Conservation (phyloP, 1,284 basidiomycete species). For the Somion occarium region DNA sequence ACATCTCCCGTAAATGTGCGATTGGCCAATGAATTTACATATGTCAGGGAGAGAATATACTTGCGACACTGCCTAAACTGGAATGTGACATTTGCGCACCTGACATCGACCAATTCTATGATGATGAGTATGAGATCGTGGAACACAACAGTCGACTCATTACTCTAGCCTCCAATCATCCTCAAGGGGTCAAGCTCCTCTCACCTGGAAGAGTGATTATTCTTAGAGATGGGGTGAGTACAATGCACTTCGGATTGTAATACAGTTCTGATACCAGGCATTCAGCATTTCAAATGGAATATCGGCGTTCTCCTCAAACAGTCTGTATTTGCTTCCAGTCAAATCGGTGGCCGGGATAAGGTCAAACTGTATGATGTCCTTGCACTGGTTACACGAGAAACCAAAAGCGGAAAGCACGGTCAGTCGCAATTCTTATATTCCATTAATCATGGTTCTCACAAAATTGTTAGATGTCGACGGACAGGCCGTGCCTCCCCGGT, state of each 20-base stretch:
- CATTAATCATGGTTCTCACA: conserved; percentile 2
- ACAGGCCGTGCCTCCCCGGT: conserved; percentile 64
- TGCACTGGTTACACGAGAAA: conserved; percentile 66
- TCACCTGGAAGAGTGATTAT: conserved; percentile 78
- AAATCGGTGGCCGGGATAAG: conserved; percentile 40
- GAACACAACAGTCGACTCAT: conserved; percentile 65
- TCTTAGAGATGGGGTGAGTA: conserved; percentile 74
- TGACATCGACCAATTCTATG: conserved; percentile 79
- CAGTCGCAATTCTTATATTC: conserved; percentile 6
- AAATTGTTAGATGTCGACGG: conserved; percentile 50
- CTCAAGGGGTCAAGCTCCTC: conserved; percentile 69
- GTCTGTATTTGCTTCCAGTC: conserved; percentile 38
- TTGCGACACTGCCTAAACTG: conserved; percentile 66
- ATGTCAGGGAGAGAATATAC: conserved; percentile 67
- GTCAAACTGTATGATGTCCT: conserved; percentile 68
- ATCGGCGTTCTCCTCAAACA: conserved; percentile 76
- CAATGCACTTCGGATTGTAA: background rate
- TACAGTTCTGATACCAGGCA: background rate
- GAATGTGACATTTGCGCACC: conserved; percentile 63
- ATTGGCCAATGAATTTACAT: background rate
- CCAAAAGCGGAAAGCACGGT: conserved; percentile 57
- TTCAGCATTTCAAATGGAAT: conserved; percentile 77
- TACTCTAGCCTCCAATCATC: conserved; percentile 56
- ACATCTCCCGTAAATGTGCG: background rate
- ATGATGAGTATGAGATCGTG: conserved; percentile 67